These are phyloP conservation scores for Ceratocystis ficicola DNA, from an alignment of 2,329 filamentous ascomycete genomes.

Conservation along the genomic window DNA sequence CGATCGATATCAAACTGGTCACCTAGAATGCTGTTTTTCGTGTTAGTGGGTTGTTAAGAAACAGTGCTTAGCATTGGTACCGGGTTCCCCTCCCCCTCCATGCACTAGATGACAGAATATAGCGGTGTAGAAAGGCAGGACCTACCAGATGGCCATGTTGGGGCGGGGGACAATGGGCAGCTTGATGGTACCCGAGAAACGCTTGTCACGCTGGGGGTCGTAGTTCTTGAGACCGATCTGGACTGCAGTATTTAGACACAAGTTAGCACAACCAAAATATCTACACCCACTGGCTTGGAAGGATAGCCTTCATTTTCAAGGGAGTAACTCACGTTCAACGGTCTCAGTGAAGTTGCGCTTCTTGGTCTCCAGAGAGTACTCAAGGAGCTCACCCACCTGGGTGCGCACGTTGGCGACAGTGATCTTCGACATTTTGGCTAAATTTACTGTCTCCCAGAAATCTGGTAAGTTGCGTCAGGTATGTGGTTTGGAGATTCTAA, in stretches of 20 bases:
- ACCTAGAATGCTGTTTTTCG: conserved; percentile 42
- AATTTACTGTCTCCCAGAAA: conserved; percentile 60
- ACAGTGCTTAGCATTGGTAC: background rate
- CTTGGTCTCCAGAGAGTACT: conserved; percentile 90
- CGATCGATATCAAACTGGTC: conserved; percentile 96
- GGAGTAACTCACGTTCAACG: conserved; percentile 49
- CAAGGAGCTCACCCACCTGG: conserved; percentile 85
- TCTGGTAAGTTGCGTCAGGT: conserved; percentile 23
- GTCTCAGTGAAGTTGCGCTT: conserved; percentile 95
- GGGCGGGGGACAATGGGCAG: conserved; percentile 84
- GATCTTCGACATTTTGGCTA: conserved; percentile 67
- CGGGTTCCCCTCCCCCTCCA: background rate
- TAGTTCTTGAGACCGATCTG: conserved; percentile 97
- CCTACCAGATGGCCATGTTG: conserved; percentile 67
- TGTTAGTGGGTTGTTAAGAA: background rate
- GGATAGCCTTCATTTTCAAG: background rate
- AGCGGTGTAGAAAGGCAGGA: background rate
- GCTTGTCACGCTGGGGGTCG: conserved; percentile 99
- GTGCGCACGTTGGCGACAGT: conserved; percentile 89
- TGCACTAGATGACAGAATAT: background rate
- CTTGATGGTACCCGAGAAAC: conserved; percentile 99
- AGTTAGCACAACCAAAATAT: conserved; percentile 10
- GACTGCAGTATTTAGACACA: conserved; percentile 28
- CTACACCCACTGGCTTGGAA: background rate
- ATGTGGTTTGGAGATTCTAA: conserved; percentile 12